Evolutionary conservation across 2,329 filamentous ascomycete genomes (phyloP).

Genomic region (Aureobasidium melanogenum): DNA sequence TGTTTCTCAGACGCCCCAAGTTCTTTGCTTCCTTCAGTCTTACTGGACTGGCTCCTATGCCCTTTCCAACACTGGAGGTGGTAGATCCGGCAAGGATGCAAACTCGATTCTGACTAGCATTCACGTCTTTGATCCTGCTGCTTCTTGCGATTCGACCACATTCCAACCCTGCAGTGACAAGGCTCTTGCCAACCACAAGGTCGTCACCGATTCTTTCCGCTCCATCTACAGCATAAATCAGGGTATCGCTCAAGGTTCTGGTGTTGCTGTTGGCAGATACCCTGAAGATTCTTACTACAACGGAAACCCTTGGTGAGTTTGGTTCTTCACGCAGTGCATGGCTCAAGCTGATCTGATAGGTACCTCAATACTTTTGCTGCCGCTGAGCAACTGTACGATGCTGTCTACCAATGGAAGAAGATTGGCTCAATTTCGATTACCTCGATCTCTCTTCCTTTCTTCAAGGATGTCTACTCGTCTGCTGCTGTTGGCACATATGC

Average conservation of each 20-base stretch:
- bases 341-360: background rate
- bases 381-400: slow-evolving; percentile 72
- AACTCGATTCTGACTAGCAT: slow-evolving; percentile 54
- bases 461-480: slow-evolving; percentile 53
- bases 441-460: slow-evolving; percentile 59
- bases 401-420: slow-evolving; percentile 61
- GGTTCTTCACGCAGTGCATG: background rate
- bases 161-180: slow-evolving; percentile 65
- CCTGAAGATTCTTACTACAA: slow-evolving; percentile 60
- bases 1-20: slow-evolving; percentile 55
- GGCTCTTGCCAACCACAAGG: slow-evolving; percentile 64
- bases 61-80: slow-evolving; percentile 57
- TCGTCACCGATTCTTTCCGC: slow-evolving; percentile 66
- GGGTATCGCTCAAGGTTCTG: slow-evolving; percentile 50
- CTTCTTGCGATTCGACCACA: slow-evolving; percentile 56
- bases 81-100: slow-evolving; percentile 60
- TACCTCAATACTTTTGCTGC: slow-evolving; percentile 66
- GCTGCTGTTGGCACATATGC: slow-evolving; percentile 55
- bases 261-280: slow-evolving; percentile 39
- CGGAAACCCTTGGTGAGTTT: slow-evolving; percentile 52
- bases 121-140: slow-evolving; percentile 55
- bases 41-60: slow-evolving; percentile 65
- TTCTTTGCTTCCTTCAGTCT: slow-evolving; percentile 63
- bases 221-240: slow-evolving; percentile 60
- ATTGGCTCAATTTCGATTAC: slow-evolving; percentile 57